Evolutionary conservation across 2,329 filamentous ascomycete species (phyloP).

Genomic region (Tolypocladium endophyticum): DNA sequence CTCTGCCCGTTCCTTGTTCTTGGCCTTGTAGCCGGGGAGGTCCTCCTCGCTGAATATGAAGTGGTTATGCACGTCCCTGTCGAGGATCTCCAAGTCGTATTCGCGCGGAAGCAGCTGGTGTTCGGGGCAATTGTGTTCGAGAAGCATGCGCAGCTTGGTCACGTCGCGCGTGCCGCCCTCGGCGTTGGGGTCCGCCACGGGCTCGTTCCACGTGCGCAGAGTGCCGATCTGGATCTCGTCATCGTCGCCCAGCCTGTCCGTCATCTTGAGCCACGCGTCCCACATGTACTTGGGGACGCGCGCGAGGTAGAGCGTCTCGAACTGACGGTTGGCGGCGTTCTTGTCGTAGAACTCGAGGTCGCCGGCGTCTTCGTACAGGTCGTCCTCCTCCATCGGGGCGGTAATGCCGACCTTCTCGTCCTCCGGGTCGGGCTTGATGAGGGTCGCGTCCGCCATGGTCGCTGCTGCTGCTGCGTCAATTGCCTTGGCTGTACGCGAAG

Average conservation of each 20-base stretch:
- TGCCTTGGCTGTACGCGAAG: not conserved
- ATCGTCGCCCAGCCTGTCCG: slow-evolving; percentile 59
- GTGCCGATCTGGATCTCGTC: slow-evolving; percentile 75
- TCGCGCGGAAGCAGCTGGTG: slow-evolving; percentile 77
- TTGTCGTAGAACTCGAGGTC: slow-evolving; percentile 47
- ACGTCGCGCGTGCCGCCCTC: slow-evolving; percentile 25
- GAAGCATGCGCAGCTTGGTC: slow-evolving; percentile 48
- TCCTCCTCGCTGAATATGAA: slow-evolving; percentile 93
- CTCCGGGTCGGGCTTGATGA: slow-evolving; percentile 41
- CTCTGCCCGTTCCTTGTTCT: slow-evolving; percentile 43
- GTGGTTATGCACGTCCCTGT: slow-evolving; percentile 63
- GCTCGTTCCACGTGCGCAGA: slow-evolving; percentile 48
- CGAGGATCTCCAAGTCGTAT: slow-evolving; percentile 66
- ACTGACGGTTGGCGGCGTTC: slow-evolving; percentile 23
- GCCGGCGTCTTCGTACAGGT: slow-evolving; percentile 52
- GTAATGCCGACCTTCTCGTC: slow-evolving; percentile 28
- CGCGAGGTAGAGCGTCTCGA: slow-evolving; percentile 55
- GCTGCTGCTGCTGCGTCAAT: not conserved
- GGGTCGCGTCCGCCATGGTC: slow-evolving; percentile 13
- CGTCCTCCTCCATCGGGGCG: slow-evolving; percentile 47
- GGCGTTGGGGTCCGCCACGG: slow-evolving; percentile 40
- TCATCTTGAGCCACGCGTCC: slow-evolving; percentile 56
- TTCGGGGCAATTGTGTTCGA: slow-evolving; percentile 51
- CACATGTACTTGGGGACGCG: slow-evolving; percentile 72
- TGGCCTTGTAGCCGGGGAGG: slow-evolving; percentile 45